phyloP scores from a whole-genome alignment of 768 basidiomycete genomes.

The Steccherinum ochraceum region DNA sequence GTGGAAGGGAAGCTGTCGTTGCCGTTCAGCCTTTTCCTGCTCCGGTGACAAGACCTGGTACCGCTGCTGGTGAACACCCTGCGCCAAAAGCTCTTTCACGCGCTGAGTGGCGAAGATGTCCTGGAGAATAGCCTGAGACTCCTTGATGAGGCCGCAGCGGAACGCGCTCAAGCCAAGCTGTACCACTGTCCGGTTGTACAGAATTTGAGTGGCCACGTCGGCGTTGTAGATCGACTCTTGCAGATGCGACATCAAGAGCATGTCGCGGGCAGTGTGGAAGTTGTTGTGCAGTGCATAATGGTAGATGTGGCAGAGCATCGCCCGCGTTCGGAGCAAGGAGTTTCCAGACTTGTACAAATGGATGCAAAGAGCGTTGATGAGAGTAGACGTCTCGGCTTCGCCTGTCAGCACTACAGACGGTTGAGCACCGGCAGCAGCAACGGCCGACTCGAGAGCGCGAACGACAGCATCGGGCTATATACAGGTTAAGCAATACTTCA shows the following conservation, averaged over 20 bases:
- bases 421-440: slow-evolving; percentile 49
- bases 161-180: slow-evolving; percentile 97
- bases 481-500: not conserved
- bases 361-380: slow-evolving; percentile 86
- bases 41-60: slow-evolving; percentile 86
- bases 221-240: slow-evolving; percentile 96
- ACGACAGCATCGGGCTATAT: slow-evolving; percentile 87
- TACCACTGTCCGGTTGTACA: slow-evolving; percentile 96
- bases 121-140: slow-evolving; percentile 86
- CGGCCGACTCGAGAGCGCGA: slow-evolving; percentile 76
- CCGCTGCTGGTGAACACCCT: slow-evolving; percentile 90
- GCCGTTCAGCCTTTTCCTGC: slow-evolving; percentile 95
- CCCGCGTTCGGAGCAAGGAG: slow-evolving; percentile 88
- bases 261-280: slow-evolving; percentile 94
- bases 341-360: slow-evolving; percentile 91
- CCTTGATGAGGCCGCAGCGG: slow-evolving; percentile 89
- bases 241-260: slow-evolving; percentile 97
- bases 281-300: slow-evolving; percentile 96
- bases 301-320: slow-evolving; percentile 97
- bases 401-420: slow-evolving; percentile 55
- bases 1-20: slow-evolving; percentile 96
- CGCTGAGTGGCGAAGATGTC: slow-evolving; percentile 97
- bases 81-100: slow-evolving; percentile 95
- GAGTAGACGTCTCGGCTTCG: slow-evolving; percentile 54
- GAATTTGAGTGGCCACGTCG: slow-evolving; percentile 94